Base-by-base conservation (phyloP, 2,329 filamentous ascomycete genomes). In the Beauveria medogensis region DNA sequence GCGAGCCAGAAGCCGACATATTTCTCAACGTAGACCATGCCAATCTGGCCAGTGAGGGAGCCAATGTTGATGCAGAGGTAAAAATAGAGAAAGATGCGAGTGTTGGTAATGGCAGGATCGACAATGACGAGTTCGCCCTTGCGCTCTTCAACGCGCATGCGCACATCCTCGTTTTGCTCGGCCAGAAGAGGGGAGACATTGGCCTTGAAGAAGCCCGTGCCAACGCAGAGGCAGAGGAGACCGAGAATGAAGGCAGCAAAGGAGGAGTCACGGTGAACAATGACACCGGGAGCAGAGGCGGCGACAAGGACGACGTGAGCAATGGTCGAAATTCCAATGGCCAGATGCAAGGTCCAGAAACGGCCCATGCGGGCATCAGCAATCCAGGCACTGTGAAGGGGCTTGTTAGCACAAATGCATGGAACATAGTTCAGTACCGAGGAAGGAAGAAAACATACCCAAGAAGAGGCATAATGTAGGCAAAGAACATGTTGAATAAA, bases 191-290 rank as follows among this genome's bases (percentile, higher is more conserved):
- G 86, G 0, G 86, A 85, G 48, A 92, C 88, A 69, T 92, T 92
- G 64, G 87, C 83, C 78, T 92, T 93, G 82, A 92, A 91, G 68
- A 90, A 88, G 64, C 89, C 89, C 1, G 88, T 90, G 48, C 89
- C 89, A 34, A 90, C 72, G 65, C 79, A 78, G 44, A 82, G 76
- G 26, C 69, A 69, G 40, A 81, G 68, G 37, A 80, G 74, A n/a
- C 87, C 88, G 69, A 91, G 82, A 68, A 91, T 80, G 67, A 91
- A 88, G 56, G 82, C 85, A 1, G 77, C 86, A 51, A 90, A 82
- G 0, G 86, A 78, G 14, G 78, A 76, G 18, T 85, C 79, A 41
- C 75, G 74, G 64, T 82, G 74, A 50, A 82, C 74, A 52, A 91
- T 86, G 53, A 89, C 83, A 3, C 70, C 68, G 0, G 88, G 88